phyloP scores from a whole-genome alignment of 306 rosid genomes.

The Gastrolobium bilobum region DNA sequence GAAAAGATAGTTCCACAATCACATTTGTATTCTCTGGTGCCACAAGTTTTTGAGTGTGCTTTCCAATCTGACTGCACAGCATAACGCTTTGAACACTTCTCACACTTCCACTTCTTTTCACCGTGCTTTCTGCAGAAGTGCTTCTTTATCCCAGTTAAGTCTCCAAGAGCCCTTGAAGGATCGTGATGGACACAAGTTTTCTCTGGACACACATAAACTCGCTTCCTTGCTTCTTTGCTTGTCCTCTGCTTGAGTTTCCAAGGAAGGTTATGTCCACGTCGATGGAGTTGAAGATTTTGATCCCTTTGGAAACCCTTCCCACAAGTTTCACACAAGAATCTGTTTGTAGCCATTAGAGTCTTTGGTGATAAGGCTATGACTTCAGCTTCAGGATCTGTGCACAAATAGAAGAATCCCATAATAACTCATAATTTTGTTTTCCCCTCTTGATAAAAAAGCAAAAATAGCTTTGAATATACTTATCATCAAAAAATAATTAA shows the following conservation, averaged over 20 bases:
- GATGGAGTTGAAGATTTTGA: slow-evolving; percentile 87
- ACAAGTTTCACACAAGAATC: slow-evolving; percentile 87
- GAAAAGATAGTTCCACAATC: slow-evolving; percentile 95
- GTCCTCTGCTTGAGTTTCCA: slow-evolving; percentile 93
- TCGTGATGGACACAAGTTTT: slow-evolving; percentile 82
- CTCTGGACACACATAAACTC: slow-evolving; percentile 91
- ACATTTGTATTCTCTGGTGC: slow-evolving; percentile 91
- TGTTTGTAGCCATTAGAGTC: slow-evolving; percentile 87
- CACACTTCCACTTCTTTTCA: slow-evolving; percentile 96
- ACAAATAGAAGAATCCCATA: slow-evolving; percentile 31
- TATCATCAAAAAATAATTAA: background rate
- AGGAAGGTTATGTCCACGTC: slow-evolving; percentile 91
- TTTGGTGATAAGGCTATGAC: slow-evolving; percentile 88
- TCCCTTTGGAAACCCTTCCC: slow-evolving; percentile 93
- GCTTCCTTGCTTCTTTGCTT: slow-evolving; percentile 70
- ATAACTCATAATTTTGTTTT: background rate
- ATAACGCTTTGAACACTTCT: slow-evolving; percentile 85
- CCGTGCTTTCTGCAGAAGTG: slow-evolving; percentile 97
- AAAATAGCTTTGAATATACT: slow-evolving; percentile 51
- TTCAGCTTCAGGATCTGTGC: slow-evolving; percentile 91
- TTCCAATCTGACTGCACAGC: slow-evolving; percentile 97
- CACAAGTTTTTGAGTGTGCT: slow-evolving; percentile 91
- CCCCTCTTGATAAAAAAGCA: background rate
- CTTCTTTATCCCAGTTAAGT: slow-evolving; percentile 89
- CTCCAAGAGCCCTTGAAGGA: slow-evolving; percentile 88